These are phyloP conservation scores for Alternaria rosae DNA, from an alignment of 2,329 filamentous ascomycete genomes.

Conservation along the genomic window DNA sequence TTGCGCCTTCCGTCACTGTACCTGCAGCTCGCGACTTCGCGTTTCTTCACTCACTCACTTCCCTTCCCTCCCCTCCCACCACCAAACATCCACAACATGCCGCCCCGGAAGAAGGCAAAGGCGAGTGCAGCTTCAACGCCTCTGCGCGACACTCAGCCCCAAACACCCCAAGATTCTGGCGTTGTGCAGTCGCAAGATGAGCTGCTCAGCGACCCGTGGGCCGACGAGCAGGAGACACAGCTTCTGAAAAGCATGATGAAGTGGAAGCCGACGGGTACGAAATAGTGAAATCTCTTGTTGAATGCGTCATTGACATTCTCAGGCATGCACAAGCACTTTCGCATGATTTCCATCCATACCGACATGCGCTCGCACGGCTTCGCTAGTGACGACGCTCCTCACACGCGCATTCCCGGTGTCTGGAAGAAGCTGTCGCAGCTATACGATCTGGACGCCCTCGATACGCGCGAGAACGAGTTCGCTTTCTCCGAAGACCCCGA, in stretches of 20 bases:
- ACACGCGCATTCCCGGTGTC: conserved; percentile 89
- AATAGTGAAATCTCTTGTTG: not conserved
- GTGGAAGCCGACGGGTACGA: conserved; percentile 87
- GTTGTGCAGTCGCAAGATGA: conserved; percentile 63
- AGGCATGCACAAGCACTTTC: conserved; percentile 65
- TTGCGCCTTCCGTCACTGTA: conserved; percentile 18
- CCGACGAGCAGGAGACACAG: conserved; percentile 91
- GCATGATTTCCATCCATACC: conserved; percentile 56
- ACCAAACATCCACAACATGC: conserved; percentile 58
- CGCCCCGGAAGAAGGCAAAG: conserved; percentile 73
- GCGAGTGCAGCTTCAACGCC: conserved; percentile 66
- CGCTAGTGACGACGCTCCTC: conserved; percentile 71
- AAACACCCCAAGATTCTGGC: conserved; percentile 49
- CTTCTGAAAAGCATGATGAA: conserved; percentile 91
- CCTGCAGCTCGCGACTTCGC: conserved; percentile 17
- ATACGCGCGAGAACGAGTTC: conserved; percentile 77
- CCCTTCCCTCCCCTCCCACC: not conserved
- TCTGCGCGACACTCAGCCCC: conserved; percentile 49
- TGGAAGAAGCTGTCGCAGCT: conserved; percentile 85
- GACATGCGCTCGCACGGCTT: conserved; percentile 64
- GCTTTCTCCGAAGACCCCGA: conserved; percentile 66
- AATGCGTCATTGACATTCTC: conserved; percentile 25
- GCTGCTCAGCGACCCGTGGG: conserved; percentile 78
- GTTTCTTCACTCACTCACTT: not conserved
- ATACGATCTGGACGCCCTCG: conserved; percentile 85